Percentiles rank a stretch among this genome's conserved stretches.
phyloP scores from a whole-genome alignment of 2,329 filamentous ascomycete genomes.

The Alternaria gaisen region DNA sequence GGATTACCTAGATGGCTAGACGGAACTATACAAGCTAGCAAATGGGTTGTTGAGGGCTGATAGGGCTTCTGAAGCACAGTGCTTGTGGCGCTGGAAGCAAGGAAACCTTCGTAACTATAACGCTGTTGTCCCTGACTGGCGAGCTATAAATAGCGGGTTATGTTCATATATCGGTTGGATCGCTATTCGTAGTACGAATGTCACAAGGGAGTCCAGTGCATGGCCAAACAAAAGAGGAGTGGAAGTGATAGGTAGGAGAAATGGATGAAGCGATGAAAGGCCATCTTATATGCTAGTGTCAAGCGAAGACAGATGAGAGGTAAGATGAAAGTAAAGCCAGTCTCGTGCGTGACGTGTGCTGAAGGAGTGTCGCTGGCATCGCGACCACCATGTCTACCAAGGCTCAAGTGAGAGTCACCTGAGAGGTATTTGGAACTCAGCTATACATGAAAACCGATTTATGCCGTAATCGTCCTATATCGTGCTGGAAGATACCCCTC shows the following conservation, averaged over 20 bases:
- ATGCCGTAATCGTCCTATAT: not conserved
- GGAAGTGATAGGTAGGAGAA: not conserved
- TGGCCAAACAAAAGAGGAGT: not conserved
- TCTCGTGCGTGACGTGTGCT: not conserved
- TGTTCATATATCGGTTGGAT: not conserved
- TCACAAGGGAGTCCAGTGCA: not conserved
- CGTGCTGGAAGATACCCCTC: not conserved
- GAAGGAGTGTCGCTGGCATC: not conserved
- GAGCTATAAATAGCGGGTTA: not conserved
- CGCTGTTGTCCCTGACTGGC: not conserved
- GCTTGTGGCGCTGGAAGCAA: not conserved
- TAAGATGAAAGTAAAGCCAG: conserved; percentile 1
- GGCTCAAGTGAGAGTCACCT: not conserved
- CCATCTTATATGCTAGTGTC: not conserved
- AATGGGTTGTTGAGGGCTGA: not conserved
- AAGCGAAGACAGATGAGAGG: not conserved
- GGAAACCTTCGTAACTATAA: rapidly evolving
- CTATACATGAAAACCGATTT: not conserved
- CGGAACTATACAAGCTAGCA: no score
- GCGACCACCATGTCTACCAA: not conserved
- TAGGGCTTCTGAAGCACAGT: not conserved
- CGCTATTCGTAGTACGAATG: not conserved
- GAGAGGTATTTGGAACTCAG: not conserved
- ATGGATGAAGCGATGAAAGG: not conserved
- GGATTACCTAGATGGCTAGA: not conserved